phyloP scores from a whole-genome alignment of 2,329 filamentous ascomycete species.

The Colletotrichum nymphaeae region DNA sequence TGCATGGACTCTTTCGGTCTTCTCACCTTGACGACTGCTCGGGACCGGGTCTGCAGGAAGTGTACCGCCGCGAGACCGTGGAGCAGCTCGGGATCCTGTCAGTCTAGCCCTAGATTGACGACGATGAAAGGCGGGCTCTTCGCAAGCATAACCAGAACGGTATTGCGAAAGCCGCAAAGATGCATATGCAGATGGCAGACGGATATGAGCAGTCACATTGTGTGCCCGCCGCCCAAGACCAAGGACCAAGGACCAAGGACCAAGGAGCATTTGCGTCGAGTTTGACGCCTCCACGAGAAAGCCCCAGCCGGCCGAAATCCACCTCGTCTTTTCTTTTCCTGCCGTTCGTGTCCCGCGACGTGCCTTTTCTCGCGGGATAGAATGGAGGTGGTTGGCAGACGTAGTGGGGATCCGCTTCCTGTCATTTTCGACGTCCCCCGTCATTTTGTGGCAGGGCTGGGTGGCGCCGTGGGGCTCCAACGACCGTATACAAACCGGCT shows the following conservation, averaged over 20 bases:
- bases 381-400: constrained; percentile 12
- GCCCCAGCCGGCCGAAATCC: neutral
- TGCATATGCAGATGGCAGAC: constrained; percentile 6
- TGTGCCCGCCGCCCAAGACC: neutral
- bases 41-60: neutral
- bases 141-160: constrained; percentile 20
- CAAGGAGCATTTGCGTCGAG: neutral
- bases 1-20: neutral
- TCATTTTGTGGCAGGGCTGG: constrained; percentile 11
- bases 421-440: constrained; percentile 17
- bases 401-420: constrained; percentile 8
- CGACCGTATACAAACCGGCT: neutral
- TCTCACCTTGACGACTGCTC: neutral
- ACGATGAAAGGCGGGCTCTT: neutral
- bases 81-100: neutral
- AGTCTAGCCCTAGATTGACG: neutral
- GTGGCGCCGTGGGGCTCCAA: neutral
- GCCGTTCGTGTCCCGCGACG: neutral
- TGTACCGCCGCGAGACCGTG: neutral
- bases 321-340: constrained; percentile 6
- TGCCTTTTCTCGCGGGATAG: neutral
- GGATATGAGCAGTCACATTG: constrained; percentile 16
- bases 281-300: neutral
- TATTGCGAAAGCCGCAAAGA: constrained; percentile 1
- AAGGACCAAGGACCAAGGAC: neutral